phyloP scores from a whole-genome alignment of 1,284 basidiomycete genomes.

The Trametes sp. region DNA sequence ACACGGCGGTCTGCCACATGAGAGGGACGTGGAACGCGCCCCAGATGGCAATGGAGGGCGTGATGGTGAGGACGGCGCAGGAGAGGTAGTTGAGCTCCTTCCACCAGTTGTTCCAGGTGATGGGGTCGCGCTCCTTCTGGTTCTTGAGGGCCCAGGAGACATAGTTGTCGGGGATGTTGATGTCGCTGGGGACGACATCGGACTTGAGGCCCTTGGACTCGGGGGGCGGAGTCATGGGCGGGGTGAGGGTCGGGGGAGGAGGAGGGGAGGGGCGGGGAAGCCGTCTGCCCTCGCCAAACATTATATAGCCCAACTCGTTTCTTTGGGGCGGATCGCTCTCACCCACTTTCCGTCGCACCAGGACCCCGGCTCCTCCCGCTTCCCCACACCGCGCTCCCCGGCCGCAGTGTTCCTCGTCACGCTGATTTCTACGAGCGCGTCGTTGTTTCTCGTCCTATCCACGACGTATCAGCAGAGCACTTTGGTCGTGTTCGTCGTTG shows the following conservation, averaged over 20 bases:
- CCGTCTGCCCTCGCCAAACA: conserved; percentile 19
- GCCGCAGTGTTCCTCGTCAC: neutral
- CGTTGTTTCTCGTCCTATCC: neutral
- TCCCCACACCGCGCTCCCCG: conserved; percentile 14
- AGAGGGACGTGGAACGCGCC: conserved; percentile 70
- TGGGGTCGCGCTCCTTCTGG: conserved; percentile 78
- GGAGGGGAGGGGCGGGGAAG: conserved; percentile 25
- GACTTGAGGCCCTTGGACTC: conserved; percentile 38
- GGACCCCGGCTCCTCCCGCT: conserved; percentile 28
- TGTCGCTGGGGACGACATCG: conserved; percentile 59
- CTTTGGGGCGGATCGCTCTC: conserved; percentile 34
- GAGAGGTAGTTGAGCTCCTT: conserved; percentile 74
- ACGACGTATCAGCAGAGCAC: neutral
- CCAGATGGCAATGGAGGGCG: conserved; percentile 75
- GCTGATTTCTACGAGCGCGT: no score
- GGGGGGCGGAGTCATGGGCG: conserved; percentile 38
- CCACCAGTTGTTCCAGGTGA: conserved; percentile 72
- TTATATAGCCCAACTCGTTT: conserved; percentile 35
- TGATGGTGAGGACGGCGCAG: conserved; percentile 70
- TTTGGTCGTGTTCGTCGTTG: no score
- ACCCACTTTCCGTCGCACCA: conserved; percentile 20
- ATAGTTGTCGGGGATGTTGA: conserved; percentile 88
- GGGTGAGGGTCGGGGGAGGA: conserved; percentile 33
- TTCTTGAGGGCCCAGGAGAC: conserved; percentile 85
- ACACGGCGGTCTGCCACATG: conserved; percentile 72